Evolutionary conservation across 805 yeast species (phyloP).

Genomic region (Cephaloascus albidus): DNA sequence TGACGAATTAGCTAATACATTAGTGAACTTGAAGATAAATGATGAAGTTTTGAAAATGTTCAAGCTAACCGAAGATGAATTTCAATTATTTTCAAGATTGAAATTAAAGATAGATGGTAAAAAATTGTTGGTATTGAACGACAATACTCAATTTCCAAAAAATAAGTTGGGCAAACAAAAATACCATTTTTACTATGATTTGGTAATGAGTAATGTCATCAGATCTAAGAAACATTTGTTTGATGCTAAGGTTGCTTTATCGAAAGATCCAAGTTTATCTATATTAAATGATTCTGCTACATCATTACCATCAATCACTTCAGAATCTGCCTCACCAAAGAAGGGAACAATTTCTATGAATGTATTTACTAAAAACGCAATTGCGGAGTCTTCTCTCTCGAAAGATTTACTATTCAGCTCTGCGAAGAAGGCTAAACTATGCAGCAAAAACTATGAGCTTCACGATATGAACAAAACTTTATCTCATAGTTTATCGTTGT

Average conservation of each 20-base stretch:
- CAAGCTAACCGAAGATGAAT: neutral
- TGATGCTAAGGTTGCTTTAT: slow-evolving; percentile 11
- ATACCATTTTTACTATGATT: neutral
- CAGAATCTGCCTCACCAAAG: neutral
- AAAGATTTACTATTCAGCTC: slow-evolving; percentile 1
- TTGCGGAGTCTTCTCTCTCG: neutral
- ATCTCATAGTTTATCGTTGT: neutral
- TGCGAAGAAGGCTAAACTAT: slow-evolving; percentile 5
- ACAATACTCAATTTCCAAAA: neutral
- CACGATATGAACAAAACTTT: slow-evolving; percentile 8
- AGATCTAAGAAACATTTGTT: neutral
- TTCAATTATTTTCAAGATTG: neutral
- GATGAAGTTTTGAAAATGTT: neutral
- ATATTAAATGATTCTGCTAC: slow-evolving; percentile 41
- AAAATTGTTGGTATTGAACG: neutral
- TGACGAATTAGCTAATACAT: neutral
- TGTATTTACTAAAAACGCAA: neutral
- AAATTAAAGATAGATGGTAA: neutral
- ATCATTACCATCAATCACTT: slow-evolving; percentile 28
- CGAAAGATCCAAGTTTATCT: slow-evolving; percentile 37
- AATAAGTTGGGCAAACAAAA: neutral
- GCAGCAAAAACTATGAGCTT: slow-evolving; percentile 11
- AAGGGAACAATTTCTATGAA: neutral
- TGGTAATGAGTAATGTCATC: neutral
- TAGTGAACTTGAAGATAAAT: neutral